Conservation (phyloP, 495 filamentous ascomycete genomes). For the Penicillium egyptiacum region DNA sequence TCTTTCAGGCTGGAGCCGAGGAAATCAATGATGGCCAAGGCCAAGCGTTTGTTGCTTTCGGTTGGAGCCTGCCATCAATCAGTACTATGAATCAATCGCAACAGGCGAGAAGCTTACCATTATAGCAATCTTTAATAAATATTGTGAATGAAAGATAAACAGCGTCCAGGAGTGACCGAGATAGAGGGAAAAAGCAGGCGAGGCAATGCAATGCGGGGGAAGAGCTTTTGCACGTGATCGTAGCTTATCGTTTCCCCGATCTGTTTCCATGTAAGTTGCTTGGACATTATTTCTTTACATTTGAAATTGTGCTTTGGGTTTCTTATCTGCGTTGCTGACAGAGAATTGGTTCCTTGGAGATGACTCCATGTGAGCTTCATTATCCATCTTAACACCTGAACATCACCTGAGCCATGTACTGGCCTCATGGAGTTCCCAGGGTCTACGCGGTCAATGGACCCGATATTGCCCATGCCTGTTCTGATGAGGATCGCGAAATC, state of each 20-base stretch:
- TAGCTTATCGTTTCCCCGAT: slow-evolving; percentile 26
- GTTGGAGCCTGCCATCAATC: slow-evolving; percentile 48
- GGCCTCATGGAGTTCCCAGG: slow-evolving; percentile 88
- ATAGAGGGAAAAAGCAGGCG: slow-evolving; percentile 18
- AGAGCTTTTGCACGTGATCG: slow-evolving; percentile 31
- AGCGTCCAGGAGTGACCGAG: slow-evolving; percentile 14
- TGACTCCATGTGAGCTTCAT: slow-evolving; percentile 45
- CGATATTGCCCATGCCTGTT: slow-evolving; percentile 36
- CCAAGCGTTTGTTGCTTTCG: slow-evolving; percentile 91
- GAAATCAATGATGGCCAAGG: slow-evolving; percentile 96
- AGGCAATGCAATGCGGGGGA: slow-evolving; percentile 29
- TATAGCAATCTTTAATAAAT: slow-evolving; percentile 8
- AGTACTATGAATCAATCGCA: not conserved
- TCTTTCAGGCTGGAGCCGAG: slow-evolving; percentile 81
- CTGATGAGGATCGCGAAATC: slow-evolving; percentile 37
- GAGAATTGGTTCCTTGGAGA: slow-evolving; percentile 25
- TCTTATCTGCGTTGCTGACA: slow-evolving; percentile 2
- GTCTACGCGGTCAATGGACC: slow-evolving; percentile 78
- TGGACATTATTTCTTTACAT: slow-evolving; percentile 5
- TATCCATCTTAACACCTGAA: slow-evolving; percentile 26
- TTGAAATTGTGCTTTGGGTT: slow-evolving; percentile 4
- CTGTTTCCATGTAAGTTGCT: slow-evolving; percentile 12
- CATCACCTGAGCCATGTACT: slow-evolving; percentile 76
- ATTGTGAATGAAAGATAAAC: not conserved
- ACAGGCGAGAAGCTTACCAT: slow-evolving; percentile 18